A percentile compares a stretch with the other conserved stretches of the same genome.
phyloP scores from a whole-genome alignment of 306 rosid species.

The Pterocarpus santalinus region DNA sequence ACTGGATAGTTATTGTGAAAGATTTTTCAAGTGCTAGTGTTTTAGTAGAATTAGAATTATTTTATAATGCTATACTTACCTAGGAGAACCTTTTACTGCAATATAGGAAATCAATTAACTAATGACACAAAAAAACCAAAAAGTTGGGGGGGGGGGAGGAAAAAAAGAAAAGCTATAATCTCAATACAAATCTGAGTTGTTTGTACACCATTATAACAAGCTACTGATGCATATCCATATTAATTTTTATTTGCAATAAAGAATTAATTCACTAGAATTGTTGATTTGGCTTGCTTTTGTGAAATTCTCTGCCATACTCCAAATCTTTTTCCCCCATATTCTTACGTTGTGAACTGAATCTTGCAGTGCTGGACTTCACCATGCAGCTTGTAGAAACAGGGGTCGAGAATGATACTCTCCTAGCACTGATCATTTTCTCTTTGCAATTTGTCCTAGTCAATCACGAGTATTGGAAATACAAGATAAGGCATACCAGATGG shows the following conservation, averaged over 20 bases:
- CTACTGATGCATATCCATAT: conserved; percentile 15
- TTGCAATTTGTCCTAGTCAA: conserved; percentile 86
- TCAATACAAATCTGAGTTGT: neutral
- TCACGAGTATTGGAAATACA: conserved; percentile 92
- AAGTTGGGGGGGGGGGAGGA: too few relatives aligned
- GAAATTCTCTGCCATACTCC: conserved; percentile 10
- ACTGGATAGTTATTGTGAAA: neutral
- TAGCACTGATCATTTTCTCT: conserved; percentile 79
- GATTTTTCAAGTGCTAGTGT: conserved; percentile 12
- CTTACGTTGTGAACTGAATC: conserved; percentile 53
- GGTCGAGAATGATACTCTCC: conserved; percentile 78
- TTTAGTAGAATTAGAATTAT: neutral
- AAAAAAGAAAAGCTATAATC: neutral
- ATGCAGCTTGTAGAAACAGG: conserved; percentile 85
- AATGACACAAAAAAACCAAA: neutral
- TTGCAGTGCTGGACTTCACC: conserved; percentile 93
- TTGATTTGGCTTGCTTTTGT: conserved; percentile 37
- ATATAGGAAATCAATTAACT: conserved; percentile 2
- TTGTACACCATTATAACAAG: conserved; percentile 4
- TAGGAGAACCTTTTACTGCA: conserved; percentile 7
- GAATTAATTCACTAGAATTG: conserved; percentile 14
- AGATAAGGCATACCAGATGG: conserved; percentile 80
- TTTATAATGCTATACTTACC: conserved; percentile 1
- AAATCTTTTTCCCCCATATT: neutral
- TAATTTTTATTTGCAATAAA: conserved; percentile 16